phyloP scores from a whole-genome alignment of 2,329 filamentous ascomycete species.

The Colletotrichum spaethianum region DNA sequence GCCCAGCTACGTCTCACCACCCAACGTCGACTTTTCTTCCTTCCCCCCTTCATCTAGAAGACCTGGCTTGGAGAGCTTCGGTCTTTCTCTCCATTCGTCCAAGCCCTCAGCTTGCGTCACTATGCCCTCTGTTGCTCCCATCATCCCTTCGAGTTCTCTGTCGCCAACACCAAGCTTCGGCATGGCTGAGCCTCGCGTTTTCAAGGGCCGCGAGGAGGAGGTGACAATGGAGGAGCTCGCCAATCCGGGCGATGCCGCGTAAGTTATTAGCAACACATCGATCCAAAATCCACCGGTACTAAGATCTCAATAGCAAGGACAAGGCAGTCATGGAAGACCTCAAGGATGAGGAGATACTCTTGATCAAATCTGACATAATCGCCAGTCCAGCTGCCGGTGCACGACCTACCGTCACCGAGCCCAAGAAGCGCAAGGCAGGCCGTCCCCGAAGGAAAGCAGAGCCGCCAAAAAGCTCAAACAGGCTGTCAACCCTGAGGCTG shows the following conservation, averaged over 20 bases:
- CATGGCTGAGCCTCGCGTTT: conserved; percentile 41
- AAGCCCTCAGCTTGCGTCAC: neutral
- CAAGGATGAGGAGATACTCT: neutral
- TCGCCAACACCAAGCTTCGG: neutral
- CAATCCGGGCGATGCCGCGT: neutral
- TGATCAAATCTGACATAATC: conserved; percentile 27
- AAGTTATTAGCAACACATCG: neutral
- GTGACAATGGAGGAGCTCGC: conserved; percentile 20
- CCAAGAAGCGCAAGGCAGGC: conserved; percentile 24
- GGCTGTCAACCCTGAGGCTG: neutral
- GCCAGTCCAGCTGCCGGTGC: neutral
- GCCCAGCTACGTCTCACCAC: too few species aligned
- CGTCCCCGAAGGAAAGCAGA: neutral
- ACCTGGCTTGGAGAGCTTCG: neutral
- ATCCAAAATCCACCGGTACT: neutral
- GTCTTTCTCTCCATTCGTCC: neutral
- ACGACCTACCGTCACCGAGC: neutral
- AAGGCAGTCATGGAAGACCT: neutral
- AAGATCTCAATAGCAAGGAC: neutral
- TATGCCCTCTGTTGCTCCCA: too few species aligned
- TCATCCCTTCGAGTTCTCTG: neutral
- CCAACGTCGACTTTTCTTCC: neutral
- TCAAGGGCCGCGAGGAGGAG: conserved; percentile 19
- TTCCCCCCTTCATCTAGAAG: neutral
- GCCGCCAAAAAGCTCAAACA: neutral